Base-by-base conservation (phyloP, 441 rosid genomes). In the Gossypium gossypioides region DNA sequence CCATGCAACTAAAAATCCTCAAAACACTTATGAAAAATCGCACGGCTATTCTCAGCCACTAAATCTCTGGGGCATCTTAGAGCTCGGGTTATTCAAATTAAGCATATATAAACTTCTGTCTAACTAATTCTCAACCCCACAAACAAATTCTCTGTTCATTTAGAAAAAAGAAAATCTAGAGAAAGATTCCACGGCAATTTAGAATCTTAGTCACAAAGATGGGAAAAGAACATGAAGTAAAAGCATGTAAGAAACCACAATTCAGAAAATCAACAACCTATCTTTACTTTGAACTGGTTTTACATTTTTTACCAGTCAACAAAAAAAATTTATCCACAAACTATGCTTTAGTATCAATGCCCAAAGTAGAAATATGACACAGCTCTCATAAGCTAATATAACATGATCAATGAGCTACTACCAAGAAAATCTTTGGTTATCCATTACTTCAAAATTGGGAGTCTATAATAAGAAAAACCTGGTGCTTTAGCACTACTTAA, bases 401-500 rank as follows among this genome's bases (percentile, higher is more conserved):
- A 61, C 59, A 34, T 37, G 56, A 75, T 68, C 54, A 71, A 72
- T 19, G 50, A 76, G 27, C 46, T 69, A 71, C 76, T 70, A 44
- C 52, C 74, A 77, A 68, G 32, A 72, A 58, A 25, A 59, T 66
- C 71, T 13, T 27, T 18, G 12, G 59, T 18, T 34, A 13, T 69
- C 74, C 13, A 68, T 69, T 72, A 59, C 72, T 60, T 67, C 76
- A 81, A 78, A 83, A 81, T 66, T 61, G 72, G 65, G 70, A 16
- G 15, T 76, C 77, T 71, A 74, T 37, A 68, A 58, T 19, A 6
- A 72, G 51, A 77, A 0, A 42, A 69, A 56, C 19, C 72, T 21
- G 60, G 57, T 51, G 71, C 71, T 12, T 71, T 34, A 54, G 58
- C 52, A 74, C 84, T 90, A 90, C 82, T 87, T 83, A 44, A 91